Base-by-base conservation (phyloP, 306 rosid species). In the Macrotyloma uniflorum region DNA sequence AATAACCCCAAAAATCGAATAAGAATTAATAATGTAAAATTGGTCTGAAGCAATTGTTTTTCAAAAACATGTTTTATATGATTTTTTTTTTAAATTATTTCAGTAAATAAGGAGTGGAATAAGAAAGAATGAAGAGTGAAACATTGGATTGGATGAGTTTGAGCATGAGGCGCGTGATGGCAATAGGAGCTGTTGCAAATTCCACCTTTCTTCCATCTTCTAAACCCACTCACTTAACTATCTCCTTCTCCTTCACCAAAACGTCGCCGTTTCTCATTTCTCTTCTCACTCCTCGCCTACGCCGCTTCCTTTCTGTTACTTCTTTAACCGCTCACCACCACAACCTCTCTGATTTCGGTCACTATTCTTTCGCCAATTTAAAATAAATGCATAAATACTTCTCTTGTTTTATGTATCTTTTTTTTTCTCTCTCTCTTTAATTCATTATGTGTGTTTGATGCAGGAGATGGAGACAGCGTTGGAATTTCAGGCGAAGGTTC, bases 121-220 rank as follows among this genome's bases (percentile, higher is more conserved):
- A 42, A 24, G 11, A 8, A 51, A 2, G 10, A 51, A 51, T 8
- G 23, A 54, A 22, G 61, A n/a, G 4, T 6, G 85, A 50, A 7
- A 50, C 75, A 67, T 38, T 38, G 47, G 1, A 42, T 61, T 83
- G 92, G 97, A 83, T 85, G 88, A 75, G 88, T 35, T 83, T 85
- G 24, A 54, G 2, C 6, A 12, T 55, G 85, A 70, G 90, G 40
- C 79, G 89, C 57, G 61, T 88, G 68, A 61, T 88, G 71, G 79
- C 79, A n/a, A 61, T 85, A 4, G 67, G 38, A 5, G 67, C 69
- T 22, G 75, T 74, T 54, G 20, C 88, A 12, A 78, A 43, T 67
- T 6, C 86, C 18, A 51, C 43, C 77, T 74, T 77, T 36, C 53
- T 66, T 2, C 49, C 79, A 0, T 57, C 79, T 28, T 67, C 85